Percentiles rank a stretch among this genome's conserved stretches.
These are phyloP conservation scores for Clavispora fructus DNA, from an alignment of 805 yeast species.

Conservation along the genomic window DNA sequence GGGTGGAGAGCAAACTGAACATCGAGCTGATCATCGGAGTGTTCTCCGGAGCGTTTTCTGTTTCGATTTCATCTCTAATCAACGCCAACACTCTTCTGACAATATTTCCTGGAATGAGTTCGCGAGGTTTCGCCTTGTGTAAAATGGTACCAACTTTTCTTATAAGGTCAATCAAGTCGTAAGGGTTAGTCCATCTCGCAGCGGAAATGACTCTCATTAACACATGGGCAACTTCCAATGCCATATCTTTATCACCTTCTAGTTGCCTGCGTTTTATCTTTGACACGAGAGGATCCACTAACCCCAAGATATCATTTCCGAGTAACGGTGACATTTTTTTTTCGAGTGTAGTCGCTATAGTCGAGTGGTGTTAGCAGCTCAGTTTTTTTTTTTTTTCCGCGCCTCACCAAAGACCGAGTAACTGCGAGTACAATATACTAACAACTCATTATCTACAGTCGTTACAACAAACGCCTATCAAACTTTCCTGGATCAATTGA, in stretches of 20 bases:
- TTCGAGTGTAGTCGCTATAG: not conserved
- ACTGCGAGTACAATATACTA: not conserved
- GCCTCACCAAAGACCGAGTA: not conserved
- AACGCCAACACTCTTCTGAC: conserved; percentile 83
- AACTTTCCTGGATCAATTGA: not conserved
- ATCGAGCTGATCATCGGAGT: conserved; percentile 65
- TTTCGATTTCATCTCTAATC: conserved; percentile 80
- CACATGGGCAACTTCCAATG: conserved; percentile 81
- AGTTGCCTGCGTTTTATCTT: conserved; percentile 81
- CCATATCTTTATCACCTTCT: conserved; percentile 73
- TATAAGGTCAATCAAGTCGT: conserved; percentile 65
- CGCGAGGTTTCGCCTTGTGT: conserved; percentile 80
- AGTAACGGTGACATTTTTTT: conserved; percentile 1
- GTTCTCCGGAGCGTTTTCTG: conserved; percentile 28
- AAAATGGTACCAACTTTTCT: conserved; percentile 68
- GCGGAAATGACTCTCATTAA: conserved; percentile 84
- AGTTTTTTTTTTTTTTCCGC: not conserved
- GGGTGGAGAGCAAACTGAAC: conserved; percentile 76
- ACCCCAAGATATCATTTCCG: conserved; percentile 28
- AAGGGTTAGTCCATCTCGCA: conserved; percentile 79
- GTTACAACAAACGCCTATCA: not conserved
- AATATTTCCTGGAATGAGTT: conserved; percentile 84
- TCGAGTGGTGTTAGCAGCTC: not conserved
- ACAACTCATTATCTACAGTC: not conserved
- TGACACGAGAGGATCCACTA: conserved; percentile 35